Evolutionary conservation across 2,329 filamentous ascomycete species (phyloP).

Genomic region (Ophiostoma himal-ulmi): DNA sequence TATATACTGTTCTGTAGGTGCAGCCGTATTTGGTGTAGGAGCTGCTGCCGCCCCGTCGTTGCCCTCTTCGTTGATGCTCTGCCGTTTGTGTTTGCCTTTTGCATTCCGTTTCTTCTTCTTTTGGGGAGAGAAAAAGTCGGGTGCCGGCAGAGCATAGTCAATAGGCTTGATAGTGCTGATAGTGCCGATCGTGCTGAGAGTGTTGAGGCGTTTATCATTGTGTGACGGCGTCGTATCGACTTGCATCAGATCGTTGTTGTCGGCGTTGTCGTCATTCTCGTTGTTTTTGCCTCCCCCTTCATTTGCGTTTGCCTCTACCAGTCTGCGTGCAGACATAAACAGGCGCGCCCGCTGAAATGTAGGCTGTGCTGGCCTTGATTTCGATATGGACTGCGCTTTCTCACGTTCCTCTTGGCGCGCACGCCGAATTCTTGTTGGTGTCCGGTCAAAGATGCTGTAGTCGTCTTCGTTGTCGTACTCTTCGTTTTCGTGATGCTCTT

Average conservation of each 20-base stretch:
- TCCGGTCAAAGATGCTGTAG: conserved; percentile 14
- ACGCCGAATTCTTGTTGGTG: conserved; percentile 13
- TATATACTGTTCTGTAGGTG: conserved; percentile 30
- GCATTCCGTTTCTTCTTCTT: conserved; percentile 21
- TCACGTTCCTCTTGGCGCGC: not conserved
- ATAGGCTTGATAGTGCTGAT: not conserved
- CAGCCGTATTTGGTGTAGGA: not conserved
- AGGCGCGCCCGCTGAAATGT: conserved; percentile 14
- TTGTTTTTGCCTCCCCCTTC: not conserved
- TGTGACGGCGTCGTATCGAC: not conserved
- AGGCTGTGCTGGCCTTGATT: not conserved
- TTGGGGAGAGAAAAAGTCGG: conserved; percentile 27
- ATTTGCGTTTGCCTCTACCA: too few species aligned
- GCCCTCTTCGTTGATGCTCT: not conserved
- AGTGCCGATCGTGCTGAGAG: too few species aligned
- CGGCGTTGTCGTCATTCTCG: not conserved
- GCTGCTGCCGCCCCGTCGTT: not conserved
- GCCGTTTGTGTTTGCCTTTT: not conserved
- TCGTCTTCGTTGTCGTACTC: conserved; percentile 10
- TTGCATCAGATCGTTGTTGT: not conserved
- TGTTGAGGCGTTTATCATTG: not conserved
- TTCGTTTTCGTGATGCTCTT: conserved; percentile 5
- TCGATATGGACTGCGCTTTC: not conserved
- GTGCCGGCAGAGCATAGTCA: conserved; percentile 14
- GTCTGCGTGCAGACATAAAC: conserved; percentile 14